Percentiles rank a stretch among this genome's conserved stretches.
Evolutionary conservation across 208 protist species (phyloP).

Genomic region (Ichthyophonus hoferi): DNA sequence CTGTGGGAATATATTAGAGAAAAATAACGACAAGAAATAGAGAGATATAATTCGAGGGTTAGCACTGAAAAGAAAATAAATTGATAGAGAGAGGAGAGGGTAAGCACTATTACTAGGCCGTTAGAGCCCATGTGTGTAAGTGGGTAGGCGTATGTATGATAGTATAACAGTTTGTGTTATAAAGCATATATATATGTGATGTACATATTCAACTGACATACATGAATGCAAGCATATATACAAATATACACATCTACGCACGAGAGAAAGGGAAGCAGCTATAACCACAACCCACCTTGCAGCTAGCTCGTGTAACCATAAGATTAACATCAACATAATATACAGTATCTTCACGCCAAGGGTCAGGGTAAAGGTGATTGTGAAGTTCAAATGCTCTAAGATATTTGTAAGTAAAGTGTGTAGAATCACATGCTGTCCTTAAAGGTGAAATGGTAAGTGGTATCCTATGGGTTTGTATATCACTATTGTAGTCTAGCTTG

Average conservation of each 20-base stretch:
- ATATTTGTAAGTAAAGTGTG: background rate
- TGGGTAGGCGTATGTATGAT: too few species aligned
- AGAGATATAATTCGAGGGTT: too few species aligned
- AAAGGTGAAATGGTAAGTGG: background rate
- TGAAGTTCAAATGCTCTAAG: background rate
- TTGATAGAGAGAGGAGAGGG: too few species aligned
- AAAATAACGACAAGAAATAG: too few species aligned
- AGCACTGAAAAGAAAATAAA: too few species aligned
- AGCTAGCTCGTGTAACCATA: background rate
- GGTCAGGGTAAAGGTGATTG: background rate
- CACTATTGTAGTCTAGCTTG: background rate
- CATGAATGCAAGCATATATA: background rate
- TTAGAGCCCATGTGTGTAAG: too few species aligned
- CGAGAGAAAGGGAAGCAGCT: background rate
- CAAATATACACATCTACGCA: background rate
- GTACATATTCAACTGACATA: too few species aligned
- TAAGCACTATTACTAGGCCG: too few species aligned
- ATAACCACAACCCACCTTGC: background rate
- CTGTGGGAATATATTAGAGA: too few species aligned
- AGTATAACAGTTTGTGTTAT: too few species aligned
- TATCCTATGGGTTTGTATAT: background rate
- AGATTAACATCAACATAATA: background rate
- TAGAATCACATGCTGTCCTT: background rate
- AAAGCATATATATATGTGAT: too few species aligned
- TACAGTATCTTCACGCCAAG: background rate